These are phyloP conservation scores for Suhomyces kunorum DNA, from an alignment of 1,139 yeast genomes.

Conservation along the genomic window DNA sequence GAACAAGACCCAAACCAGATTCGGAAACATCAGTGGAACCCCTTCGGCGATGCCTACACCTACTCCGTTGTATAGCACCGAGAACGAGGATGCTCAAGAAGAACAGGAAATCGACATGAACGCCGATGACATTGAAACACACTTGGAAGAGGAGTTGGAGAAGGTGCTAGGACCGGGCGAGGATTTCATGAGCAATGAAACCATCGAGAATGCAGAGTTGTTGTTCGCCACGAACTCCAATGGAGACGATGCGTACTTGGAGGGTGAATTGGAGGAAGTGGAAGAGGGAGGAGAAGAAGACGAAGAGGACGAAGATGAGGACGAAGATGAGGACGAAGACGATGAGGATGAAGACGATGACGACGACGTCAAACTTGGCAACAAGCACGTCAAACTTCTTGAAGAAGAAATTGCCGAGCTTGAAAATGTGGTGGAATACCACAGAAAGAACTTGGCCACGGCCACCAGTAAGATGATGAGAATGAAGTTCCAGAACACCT, in stretches of 20 bases:
- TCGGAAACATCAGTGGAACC: conserved; percentile 23
- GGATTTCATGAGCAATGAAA: conserved; percentile 7
- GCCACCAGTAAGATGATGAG: conserved; percentile 87
- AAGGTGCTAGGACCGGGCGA: conserved; percentile 35
- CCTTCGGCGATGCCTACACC: conserved; percentile 28
- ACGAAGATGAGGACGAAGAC: conserved; percentile 32
- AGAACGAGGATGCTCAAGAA: conserved; percentile 18
- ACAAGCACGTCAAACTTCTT: conserved; percentile 74
- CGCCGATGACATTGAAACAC: conserved; percentile 19
- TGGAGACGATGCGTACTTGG: conserved; percentile 12
- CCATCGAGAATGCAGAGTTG: conserved; percentile 11
- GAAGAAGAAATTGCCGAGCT: conserved; percentile 86
- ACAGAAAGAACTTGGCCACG: conserved; percentile 69
- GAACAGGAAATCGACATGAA: conserved; percentile 24
- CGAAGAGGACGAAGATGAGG: conserved; percentile 30
- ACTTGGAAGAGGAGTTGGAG: conserved; percentile 44
- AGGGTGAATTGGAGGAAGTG: conserved; percentile 17
- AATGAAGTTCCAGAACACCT: conserved; percentile 82
- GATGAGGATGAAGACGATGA: conserved; percentile 34
- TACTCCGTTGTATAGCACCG: conserved; percentile 21
- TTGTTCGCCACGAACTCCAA: conserved; percentile 15
- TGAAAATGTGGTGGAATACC: conserved; percentile 75
- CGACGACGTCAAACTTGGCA: conserved; percentile 34
- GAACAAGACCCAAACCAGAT: conserved; percentile 19
- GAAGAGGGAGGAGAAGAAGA: conserved; percentile 22